phyloP scores from a whole-genome alignment of 306 rosid genomes.

The Rosa chinensis region DNA sequence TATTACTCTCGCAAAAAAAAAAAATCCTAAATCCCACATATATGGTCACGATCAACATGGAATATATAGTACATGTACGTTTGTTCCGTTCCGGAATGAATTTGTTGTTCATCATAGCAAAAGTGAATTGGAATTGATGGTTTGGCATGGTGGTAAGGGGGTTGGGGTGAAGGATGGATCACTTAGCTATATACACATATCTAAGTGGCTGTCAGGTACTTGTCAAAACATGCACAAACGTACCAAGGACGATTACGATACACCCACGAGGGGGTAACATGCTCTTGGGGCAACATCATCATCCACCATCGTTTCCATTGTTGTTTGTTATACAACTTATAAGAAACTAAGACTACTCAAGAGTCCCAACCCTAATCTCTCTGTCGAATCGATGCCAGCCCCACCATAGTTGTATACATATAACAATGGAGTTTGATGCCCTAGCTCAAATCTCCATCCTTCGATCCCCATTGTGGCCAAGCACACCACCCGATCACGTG shows the following conservation, averaged over 20 bases:
- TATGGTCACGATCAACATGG: not conserved
- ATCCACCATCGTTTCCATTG: slow-evolving; percentile 32
- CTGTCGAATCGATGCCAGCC: slow-evolving; percentile 15
- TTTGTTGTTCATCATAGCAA: slow-evolving; percentile 7
- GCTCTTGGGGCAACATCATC: slow-evolving; percentile 39
- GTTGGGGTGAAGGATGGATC: not conserved
- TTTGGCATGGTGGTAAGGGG: slow-evolving; percentile 1
- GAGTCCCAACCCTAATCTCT: not conserved
- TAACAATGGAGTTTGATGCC: not conserved
- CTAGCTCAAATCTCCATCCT: slow-evolving; percentile 1
- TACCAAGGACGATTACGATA: slow-evolving; percentile 64
- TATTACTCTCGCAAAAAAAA: not conserved
- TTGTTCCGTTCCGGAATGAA: not conserved
- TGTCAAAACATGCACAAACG: slow-evolving; percentile 49
- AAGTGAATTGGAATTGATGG: not conserved
- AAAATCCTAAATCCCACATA: not conserved
- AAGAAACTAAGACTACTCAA: slow-evolving; percentile 4
- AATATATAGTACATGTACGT: not conserved
- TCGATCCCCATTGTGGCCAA: slow-evolving; percentile 47
- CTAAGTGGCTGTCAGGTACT: slow-evolving; percentile 42
- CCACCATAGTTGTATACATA: slow-evolving; percentile 33
- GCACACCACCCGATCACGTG: slow-evolving; percentile 79
- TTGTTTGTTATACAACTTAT: slow-evolving; percentile 39
- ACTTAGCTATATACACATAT: not conserved
- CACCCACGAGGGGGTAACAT: slow-evolving; percentile 97